phyloP scores from a whole-genome alignment of 148 eudicot genomes.

The Persicaria tinctoria region DNA sequence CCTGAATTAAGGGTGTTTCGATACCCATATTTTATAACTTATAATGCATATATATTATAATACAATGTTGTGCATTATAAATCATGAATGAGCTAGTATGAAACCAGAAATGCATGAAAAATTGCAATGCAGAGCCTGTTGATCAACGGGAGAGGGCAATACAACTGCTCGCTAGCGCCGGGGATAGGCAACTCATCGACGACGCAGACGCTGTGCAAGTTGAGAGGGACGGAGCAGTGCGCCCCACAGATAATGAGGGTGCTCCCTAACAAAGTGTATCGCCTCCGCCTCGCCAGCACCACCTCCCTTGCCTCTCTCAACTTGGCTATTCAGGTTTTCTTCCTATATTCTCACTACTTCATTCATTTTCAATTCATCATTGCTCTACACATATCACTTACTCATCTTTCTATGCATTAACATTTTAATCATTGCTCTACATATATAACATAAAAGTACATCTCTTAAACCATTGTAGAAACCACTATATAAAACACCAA shows the following conservation, averaged over 20 bases:
- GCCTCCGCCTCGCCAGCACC: constrained; percentile 68
- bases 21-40: too few relatives aligned
- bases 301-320: constrained; percentile 77
- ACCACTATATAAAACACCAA: too few relatives aligned
- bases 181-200: constrained; percentile 32
- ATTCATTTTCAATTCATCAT: background rate
- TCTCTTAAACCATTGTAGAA: too few relatives aligned
- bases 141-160: constrained; percentile 84
- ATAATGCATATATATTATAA: too few relatives aligned
- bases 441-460: too few relatives aligned
- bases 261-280: constrained; percentile 64
- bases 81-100: background rate
- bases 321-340: constrained; percentile 57
- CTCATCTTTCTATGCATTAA: too few relatives aligned
- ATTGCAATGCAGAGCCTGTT: constrained; percentile 39
- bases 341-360: background rate
- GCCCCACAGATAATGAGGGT: constrained; percentile 52
- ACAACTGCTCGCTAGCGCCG: constrained; percentile 63
- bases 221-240: constrained; percentile 54
- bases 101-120: background rate
- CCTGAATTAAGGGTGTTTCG: too few relatives aligned
- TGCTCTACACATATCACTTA: too few relatives aligned
- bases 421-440: too few relatives aligned
- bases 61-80: background rate
- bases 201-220: constrained; percentile 25